Conservation (phyloP, 495 filamentous ascomycete species). For the Neurospora intermedia region DNA sequence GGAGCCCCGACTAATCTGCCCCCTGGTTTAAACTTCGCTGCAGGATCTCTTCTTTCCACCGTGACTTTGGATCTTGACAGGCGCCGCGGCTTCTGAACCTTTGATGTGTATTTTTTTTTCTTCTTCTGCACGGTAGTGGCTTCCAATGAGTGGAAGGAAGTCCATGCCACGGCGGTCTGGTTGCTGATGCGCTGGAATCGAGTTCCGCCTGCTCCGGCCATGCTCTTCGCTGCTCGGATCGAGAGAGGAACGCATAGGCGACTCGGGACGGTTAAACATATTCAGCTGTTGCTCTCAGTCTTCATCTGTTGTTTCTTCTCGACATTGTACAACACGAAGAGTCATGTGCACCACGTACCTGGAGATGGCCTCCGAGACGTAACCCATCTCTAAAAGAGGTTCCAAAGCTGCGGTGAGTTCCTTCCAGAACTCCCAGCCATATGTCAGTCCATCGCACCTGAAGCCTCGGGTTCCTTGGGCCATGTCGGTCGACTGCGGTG, state of each 20-base stretch:
- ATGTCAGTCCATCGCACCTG: background rate
- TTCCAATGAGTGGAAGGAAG: background rate
- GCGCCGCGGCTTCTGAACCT: background rate
- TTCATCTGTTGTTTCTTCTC: background rate
- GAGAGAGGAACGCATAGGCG: background rate
- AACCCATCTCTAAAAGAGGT: background rate
- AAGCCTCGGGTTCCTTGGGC: background rate
- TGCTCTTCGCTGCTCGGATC: background rate
- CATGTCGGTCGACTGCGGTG: background rate
- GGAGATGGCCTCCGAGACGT: background rate
- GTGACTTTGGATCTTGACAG: background rate
- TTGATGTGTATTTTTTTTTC: background rate
- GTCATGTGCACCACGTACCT: background rate
- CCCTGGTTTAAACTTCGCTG: background rate
- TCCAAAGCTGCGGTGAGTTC: background rate
- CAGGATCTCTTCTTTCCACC: background rate
- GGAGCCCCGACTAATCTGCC: background rate
- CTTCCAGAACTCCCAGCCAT: background rate
- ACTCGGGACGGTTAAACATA: background rate
- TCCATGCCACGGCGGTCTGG: background rate
- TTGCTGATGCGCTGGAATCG: background rate
- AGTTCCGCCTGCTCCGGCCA: background rate
- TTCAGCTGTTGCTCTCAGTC: background rate
- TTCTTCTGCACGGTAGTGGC: background rate
- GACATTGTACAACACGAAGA: background rate